Base-by-base conservation (phyloP, 306 rosid genomes). In the Prunus salicina region DNA sequence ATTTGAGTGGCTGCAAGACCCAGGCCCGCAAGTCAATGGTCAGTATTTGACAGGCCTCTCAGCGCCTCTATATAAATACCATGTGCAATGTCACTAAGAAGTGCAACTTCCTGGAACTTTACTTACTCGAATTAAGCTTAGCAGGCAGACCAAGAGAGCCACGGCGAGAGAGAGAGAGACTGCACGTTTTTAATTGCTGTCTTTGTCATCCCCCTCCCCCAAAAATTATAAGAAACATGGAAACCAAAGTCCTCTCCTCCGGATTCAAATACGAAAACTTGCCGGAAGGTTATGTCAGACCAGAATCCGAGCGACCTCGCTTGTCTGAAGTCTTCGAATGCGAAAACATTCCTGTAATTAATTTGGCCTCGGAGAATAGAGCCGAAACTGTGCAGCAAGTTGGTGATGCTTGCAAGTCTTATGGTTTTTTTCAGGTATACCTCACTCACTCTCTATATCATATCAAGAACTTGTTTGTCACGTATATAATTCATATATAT, bases 371-470 rank as follows among this genome's bases (percentile, higher is more conserved):
- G 22, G 20, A 41, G 0, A 61, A 87, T 16, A 64, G 88, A 73
- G 12, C 12, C 28, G 76, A 67, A 41, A 75, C 86, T 43, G 83
- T 91, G 20, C 64, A 57, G 2, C 82, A 79, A 72, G 67, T 90
- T 12, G 84, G 83, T 4, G 84, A 90, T 13, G 99, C 99, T 52
- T 95, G 99, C 90, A 92, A 68, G 47, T 0, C 2, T 18, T 91
- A 79, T 28, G 97, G 98, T 3, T 89, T 95, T 77, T 95, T 95
- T 84, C 98, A 95, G 99, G 99, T 91, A 70, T 15, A 24, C 65
- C 4, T 12, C n/a, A 32, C 38, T 34, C 8, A 34, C 41, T 34
- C 41, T 34, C 38, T 60, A 2, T 5, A 12, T 60, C 18, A 25
- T 34, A 34, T 34, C 41, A 34, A 6, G 41, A 5, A 34, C 41